phyloP scores from a whole-genome alignment of 139 green algal genomes.

The Micractinium conductrix region DNA sequence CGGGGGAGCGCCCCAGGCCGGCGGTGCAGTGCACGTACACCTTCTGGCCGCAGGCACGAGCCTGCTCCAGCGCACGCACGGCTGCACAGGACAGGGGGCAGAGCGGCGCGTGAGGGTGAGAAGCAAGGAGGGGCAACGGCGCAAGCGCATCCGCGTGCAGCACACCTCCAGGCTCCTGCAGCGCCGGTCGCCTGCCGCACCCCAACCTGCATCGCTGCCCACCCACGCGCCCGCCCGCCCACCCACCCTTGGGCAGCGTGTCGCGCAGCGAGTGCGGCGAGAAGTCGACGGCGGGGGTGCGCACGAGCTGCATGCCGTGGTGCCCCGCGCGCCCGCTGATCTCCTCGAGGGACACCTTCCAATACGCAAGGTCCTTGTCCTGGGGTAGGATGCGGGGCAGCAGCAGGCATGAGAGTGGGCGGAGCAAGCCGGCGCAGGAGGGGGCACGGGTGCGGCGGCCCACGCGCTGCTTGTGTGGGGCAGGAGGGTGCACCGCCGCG shows the following conservation, averaged over 20 bases:
- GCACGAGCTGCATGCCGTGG: conserved; percentile 58
- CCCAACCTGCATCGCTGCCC: too few relatives aligned
- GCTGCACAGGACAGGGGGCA: background rate
- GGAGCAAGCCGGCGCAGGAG: background rate
- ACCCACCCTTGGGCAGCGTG: conserved; percentile 57
- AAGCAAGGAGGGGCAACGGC: too few relatives aligned
- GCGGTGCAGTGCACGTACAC: conserved; percentile 41
- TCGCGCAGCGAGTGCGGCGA: conserved; percentile 65
- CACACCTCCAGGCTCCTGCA: background rate
- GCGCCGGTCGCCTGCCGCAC: background rate
- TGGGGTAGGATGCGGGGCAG: background rate
- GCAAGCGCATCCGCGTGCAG: background rate
- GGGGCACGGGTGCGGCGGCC: background rate
- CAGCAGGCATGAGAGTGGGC: background rate
- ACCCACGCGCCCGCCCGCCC: too few relatives aligned
- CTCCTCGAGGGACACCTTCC: conserved; percentile 56
- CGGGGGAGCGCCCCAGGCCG: conserved; percentile 31
- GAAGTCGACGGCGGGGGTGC: conserved; percentile 77
- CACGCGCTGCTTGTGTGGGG: background rate
- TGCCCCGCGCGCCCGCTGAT: conserved; percentile 44
- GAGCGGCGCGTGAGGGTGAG: background rate
- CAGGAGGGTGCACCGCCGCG: background rate
- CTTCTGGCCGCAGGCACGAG: conserved; percentile 52
- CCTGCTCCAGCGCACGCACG: conserved; percentile 26
- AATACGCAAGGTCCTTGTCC: conserved; percentile 62